Percentiles rank a stretch among this genome's conserved stretches.
phyloP scores from a whole-genome alignment of 2,329 filamentous ascomycete genomes.

The Fusarium transvaalense region DNA sequence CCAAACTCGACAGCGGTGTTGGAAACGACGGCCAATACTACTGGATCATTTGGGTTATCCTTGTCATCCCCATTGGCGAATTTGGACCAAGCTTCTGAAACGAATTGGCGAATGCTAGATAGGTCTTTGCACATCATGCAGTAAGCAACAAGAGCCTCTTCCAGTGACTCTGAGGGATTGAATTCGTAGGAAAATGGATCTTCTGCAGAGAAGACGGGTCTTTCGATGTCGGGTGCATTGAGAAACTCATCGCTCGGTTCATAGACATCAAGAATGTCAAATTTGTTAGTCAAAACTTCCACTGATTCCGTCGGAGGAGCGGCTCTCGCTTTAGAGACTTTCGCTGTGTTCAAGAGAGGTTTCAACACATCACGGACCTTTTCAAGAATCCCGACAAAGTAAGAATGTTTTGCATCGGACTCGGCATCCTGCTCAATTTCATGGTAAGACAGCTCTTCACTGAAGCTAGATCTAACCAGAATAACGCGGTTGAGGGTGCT shows the following conservation, averaged over 20 bases:
- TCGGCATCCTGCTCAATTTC: slow-evolving; percentile 24
- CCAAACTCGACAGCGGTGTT: slow-evolving; percentile 55
- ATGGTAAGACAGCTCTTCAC: slow-evolving; percentile 32
- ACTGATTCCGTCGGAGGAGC: not conserved
- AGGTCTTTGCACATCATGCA: slow-evolving; percentile 50
- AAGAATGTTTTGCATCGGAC: slow-evolving; percentile 48
- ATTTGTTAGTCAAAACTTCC: not conserved
- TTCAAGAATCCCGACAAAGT: slow-evolving; percentile 54
- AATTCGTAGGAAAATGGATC: slow-evolving; percentile 48
- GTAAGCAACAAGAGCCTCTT: slow-evolving; percentile 50
- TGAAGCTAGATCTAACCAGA: slow-evolving; percentile 49
- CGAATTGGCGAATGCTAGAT: slow-evolving; percentile 20
- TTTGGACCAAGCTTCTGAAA: not conserved
- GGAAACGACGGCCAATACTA: slow-evolving; percentile 53
- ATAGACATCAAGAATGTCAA: not conserved
- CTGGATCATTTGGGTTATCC: slow-evolving; percentile 11
- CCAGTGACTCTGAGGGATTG: slow-evolving; percentile 42
- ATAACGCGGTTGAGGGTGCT: slow-evolving; percentile 56
- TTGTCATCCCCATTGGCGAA: not conserved
- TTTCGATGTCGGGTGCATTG: slow-evolving; percentile 44
- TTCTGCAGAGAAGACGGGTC: not conserved
- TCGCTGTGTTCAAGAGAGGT: not conserved
- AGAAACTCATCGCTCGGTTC: slow-evolving; percentile 49
- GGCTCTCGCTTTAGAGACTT: no score
- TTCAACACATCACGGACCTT: slow-evolving; percentile 51